Base-by-base conservation (phyloP, 345 rosid species). In the Firmiana major region DNA sequence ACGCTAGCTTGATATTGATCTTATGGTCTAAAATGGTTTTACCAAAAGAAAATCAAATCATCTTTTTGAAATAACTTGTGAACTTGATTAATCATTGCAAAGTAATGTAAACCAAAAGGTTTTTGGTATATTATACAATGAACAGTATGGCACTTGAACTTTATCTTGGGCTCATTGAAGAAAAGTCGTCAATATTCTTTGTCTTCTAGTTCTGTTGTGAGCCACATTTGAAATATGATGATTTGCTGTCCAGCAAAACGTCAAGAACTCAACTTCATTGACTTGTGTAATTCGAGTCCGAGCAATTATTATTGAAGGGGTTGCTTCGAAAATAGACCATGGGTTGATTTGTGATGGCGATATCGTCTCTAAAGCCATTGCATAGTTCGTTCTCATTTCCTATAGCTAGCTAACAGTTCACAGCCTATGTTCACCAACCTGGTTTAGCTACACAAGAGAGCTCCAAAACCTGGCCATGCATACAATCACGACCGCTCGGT, bases 241-340 rank as follows among this genome's bases (percentile, higher is more conserved):
- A 54, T 75, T 77, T 51, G 74, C 51, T 79, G 75, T 51, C 53
- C 6, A 71, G 28, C 48, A 71, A 76, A 72, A 62, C 24, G 59
- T 71, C 71, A 77, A 31, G 64, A 66, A 46, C 80, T 73, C 53
- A 68, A 48, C 34, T 68, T 60, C 70, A 73, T 77, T 81, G 83
- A 81, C 80, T 81, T 72, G 28, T n/a, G 66, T 34, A 24, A 16
- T 24, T 72, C 54, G 28, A 31, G 73, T 13, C 46, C 10, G 11
- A 59, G 74, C 57, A 64, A 76, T 80, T 54, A 80, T 34, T 79
- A 21, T 54, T 54, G 22, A 49, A 12, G 11, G 63, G 45, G 19
- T 60, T 38, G 63, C 75, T 53, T 71, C 75, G 13, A 28, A 48
- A 65, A 21, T 12, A 45, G 68, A 79, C 62, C 16, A 73, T 40